phyloP scores from a whole-genome alignment of 345 rosid genomes.

The Populus nigra region DNA sequence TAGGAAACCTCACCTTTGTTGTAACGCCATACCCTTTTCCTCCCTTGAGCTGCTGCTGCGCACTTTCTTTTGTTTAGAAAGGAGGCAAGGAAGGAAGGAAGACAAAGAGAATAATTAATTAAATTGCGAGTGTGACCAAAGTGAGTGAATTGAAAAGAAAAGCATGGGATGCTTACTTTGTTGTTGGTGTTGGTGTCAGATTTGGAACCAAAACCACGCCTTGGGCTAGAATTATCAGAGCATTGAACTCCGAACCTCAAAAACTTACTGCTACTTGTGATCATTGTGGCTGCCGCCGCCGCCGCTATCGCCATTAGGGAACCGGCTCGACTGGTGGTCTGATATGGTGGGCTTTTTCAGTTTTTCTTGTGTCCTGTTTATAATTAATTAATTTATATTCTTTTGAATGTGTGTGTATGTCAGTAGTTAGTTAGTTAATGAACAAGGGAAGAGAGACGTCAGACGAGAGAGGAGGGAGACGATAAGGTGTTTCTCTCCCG shows the following conservation, averaged over 20 bases:
- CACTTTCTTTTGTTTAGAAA: conserved; percentile 28
- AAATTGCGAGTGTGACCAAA: too few species aligned
- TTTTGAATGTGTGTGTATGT: too few species aligned
- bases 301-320: background rate
- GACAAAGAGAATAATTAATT: background rate
- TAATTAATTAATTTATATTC: too few species aligned
- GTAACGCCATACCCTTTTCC: conserved; percentile 26
- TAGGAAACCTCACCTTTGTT: conserved; percentile 33
- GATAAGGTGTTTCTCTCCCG: too few species aligned
- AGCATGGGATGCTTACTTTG: background rate
- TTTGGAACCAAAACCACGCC: conserved; percentile 49
- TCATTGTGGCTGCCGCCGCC: background rate
- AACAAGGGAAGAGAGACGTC: too few species aligned
- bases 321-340: too few species aligned
- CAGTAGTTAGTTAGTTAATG: too few species aligned
- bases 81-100: background rate
- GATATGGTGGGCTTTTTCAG: too few species aligned
- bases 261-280: conserved; percentile 8
- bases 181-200: conserved; percentile 8
- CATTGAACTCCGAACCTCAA: conserved; percentile 31
- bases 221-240: conserved; percentile 38
- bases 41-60: conserved; percentile 20
- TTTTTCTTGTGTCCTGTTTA: too few species aligned
- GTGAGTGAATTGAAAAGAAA: background rate
- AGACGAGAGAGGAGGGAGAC: too few species aligned